Percentiles rank a stretch among this genome's conserved stretches.
phyloP scores from a whole-genome alignment of 179 eudicot genomes.

The Amaranthus tricolor region DNA sequence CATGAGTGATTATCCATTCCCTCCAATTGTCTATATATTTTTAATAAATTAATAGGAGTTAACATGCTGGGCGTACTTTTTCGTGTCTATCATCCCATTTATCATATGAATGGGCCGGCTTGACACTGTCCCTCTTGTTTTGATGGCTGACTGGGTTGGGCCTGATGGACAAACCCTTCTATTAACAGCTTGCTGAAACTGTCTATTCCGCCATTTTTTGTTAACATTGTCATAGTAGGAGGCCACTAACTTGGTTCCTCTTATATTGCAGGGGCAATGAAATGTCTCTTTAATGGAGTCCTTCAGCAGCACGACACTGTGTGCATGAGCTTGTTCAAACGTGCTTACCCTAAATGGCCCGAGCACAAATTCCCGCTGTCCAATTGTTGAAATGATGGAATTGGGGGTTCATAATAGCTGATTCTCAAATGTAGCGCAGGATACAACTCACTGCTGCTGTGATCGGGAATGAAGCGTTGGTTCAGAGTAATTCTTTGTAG shows the following conservation, averaged over 20 bases:
- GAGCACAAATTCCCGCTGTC: slow-evolving; percentile 58
- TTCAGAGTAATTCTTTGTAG: slow-evolving; percentile 44
- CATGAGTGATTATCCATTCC: no score
- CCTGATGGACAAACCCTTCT: no score
- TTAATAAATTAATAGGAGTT: no score
- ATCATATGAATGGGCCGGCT: no score
- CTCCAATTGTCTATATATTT: no score
- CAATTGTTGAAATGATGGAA: slow-evolving; percentile 25
- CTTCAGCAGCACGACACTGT: slow-evolving; percentile 87
- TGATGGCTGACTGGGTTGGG: no score
- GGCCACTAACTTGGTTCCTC: neutral
- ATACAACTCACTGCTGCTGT: slow-evolving; percentile 15
- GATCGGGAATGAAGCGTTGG: slow-evolving; percentile 89
- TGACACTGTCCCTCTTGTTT: no score
- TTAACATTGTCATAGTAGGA: no score
- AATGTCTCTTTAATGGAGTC: slow-evolving; percentile 76
- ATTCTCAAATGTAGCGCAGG: slow-evolving; percentile 30
- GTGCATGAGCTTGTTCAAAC: slow-evolving; percentile 90
- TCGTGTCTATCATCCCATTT: no score
- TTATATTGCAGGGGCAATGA: slow-evolving; percentile 72
- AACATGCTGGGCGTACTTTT: no score
- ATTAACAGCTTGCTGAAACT: no score
- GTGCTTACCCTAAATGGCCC: slow-evolving; percentile 92
- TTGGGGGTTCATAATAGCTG: slow-evolving; percentile 15
- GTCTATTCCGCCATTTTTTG: no score